phyloP scores from a whole-genome alignment of 2,329 filamentous ascomycete genomes.

The Lasiodiplodia sp. region DNA sequence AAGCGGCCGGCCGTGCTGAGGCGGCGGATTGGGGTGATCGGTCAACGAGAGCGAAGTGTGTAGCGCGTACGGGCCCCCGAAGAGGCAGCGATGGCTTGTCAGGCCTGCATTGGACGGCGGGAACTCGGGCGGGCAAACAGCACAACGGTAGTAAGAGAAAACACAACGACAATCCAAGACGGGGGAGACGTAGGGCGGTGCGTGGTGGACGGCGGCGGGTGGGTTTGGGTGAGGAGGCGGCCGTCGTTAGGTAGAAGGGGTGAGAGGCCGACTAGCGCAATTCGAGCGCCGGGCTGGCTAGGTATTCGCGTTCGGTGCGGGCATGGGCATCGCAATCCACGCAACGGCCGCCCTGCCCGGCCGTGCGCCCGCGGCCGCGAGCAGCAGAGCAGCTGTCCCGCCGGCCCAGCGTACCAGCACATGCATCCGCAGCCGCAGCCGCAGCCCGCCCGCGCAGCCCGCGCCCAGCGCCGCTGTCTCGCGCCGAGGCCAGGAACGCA shows the following conservation, averaged over 20 bases:
- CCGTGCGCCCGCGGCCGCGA: slow-evolving; percentile 4
- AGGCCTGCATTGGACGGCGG: slow-evolving; percentile 31
- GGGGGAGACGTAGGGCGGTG: slow-evolving; percentile 18
- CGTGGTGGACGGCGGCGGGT: slow-evolving; percentile 22
- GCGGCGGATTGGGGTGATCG: slow-evolving; percentile 16
- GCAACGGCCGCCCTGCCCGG: slow-evolving; percentile 4
- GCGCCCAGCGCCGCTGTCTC: slow-evolving; percentile 8
- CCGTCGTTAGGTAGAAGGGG: slow-evolving; percentile 27
- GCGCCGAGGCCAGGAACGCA: slow-evolving; percentile 17
- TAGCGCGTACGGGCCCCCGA: slow-evolving; percentile 28
- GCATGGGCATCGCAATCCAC: slow-evolving; percentile 8
- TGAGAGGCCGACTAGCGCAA: slow-evolving; percentile 23
- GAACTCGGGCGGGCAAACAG: slow-evolving; percentile 26
- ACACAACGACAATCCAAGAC: slow-evolving; percentile 27
- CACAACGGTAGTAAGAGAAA: slow-evolving; percentile 24
- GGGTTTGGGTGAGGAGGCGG: slow-evolving; percentile 28
- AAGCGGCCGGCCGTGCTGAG: slow-evolving; percentile 37
- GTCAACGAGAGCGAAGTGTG: slow-evolving; percentile 29
- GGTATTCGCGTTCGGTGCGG: slow-evolving; percentile 8
- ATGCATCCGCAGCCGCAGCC: neutral
- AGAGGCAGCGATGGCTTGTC: slow-evolving; percentile 31
- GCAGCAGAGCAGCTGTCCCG: neutral
- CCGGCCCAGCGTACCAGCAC: slow-evolving; percentile 1
- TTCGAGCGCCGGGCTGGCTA: slow-evolving; percentile 21
- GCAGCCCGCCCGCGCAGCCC: neutral